Evolutionary conservation across 768 basidiomycete genomes (phyloP).

Genomic region (Phlebiopsis gigantea): DNA sequence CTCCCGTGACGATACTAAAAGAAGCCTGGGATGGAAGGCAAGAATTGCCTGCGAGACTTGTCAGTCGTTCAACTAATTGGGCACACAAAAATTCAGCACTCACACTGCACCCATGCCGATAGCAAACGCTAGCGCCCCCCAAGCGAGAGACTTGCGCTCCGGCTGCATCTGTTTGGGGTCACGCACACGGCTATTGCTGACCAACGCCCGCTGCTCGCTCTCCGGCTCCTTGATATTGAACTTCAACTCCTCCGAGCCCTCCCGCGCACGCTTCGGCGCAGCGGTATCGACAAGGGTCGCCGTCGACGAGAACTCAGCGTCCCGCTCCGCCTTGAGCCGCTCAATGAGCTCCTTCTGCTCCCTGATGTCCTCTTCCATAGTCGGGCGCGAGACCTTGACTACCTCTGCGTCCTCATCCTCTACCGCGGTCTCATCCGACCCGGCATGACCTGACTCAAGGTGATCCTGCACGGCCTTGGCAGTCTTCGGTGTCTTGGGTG

Average conservation of each 20-base stretch:
- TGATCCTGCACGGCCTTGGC: constrained; percentile 31
- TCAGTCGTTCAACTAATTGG: not conserved
- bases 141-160: constrained; percentile 69
- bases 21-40: constrained; percentile 10
- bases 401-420: constrained; percentile 62
- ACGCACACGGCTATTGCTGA: constrained; percentile 59
- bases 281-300: constrained; percentile 23
- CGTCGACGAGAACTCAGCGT: constrained; percentile 38
- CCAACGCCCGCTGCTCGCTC: constrained; percentile 48
- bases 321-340: constrained; percentile 62
- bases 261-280: constrained; percentile 45
- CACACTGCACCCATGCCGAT: constrained; percentile 78
- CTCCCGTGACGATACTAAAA: constrained; percentile 2
- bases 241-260: constrained; percentile 44
- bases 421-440: constrained; percentile 59
- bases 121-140: constrained; percentile 83
- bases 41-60: not conserved
- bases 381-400: constrained; percentile 45
- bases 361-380: constrained; percentile 64
- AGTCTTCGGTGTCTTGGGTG: constrained; percentile 26
- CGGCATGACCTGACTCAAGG: constrained; percentile 38
- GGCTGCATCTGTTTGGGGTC: constrained; percentile 51
- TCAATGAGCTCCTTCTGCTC: constrained; percentile 78
- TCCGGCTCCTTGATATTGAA: constrained; percentile 70
- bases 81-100: constrained; percentile 29